These are phyloP conservation scores for Petunia secreta DNA, from an alignment of 257 asterid genomes.

Conservation along the genomic window DNA sequence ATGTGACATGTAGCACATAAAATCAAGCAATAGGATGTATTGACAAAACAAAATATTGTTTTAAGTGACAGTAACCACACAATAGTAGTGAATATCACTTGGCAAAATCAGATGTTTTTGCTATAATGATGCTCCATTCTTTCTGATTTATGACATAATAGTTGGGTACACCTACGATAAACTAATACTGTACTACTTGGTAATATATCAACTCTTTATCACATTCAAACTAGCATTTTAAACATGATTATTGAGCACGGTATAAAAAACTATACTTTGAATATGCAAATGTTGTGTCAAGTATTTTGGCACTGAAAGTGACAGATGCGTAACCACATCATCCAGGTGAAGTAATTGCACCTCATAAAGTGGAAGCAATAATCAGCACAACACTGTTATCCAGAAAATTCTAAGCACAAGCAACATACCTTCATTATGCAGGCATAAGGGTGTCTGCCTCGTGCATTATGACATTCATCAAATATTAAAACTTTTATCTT, in stretches of 20 bases:
- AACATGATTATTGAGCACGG: too few species aligned
- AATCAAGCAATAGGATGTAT: too few species aligned
- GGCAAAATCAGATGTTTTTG: neutral
- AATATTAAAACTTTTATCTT: constrained; percentile 72
- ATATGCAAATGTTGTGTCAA: neutral
- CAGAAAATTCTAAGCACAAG: constrained; percentile 1
- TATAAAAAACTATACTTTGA: neutral
- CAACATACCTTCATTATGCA: constrained; percentile 75
- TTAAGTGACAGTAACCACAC: neutral
- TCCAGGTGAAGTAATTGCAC: constrained; percentile 3
- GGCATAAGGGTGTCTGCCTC: constrained; percentile 66
- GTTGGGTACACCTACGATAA: too few species aligned
- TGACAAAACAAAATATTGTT: neutral
- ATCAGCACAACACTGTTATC: neutral
- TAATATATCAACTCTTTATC: neutral
- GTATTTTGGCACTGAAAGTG: neutral
- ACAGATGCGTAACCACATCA: neutral
- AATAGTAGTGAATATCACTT: neutral
- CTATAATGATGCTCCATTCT: neutral
- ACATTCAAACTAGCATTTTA: neutral
- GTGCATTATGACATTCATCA: constrained; percentile 89
- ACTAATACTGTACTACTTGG: neutral
- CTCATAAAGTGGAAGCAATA: neutral
- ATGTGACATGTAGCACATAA: too few species aligned
- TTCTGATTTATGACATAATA: neutral